Percentiles rank a stretch among this genome's conserved stretches.
Evolutionary conservation across 768 basidiomycete species (phyloP).

Genomic region (Gymnopilus dilepis): DNA sequence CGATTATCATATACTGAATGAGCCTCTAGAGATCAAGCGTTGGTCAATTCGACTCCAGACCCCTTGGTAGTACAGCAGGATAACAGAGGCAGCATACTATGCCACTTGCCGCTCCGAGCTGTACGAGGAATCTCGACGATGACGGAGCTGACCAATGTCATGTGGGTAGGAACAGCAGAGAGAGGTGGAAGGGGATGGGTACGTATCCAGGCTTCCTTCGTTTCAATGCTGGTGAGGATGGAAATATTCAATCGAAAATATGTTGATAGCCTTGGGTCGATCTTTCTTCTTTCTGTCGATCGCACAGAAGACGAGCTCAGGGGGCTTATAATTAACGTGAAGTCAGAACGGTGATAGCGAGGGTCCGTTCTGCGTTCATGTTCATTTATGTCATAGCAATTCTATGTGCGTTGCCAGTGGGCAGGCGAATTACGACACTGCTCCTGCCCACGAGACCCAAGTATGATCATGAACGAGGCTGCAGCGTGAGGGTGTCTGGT

Average conservation of each 20-base stretch:
- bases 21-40: too few relatives aligned
- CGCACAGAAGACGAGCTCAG: neutral
- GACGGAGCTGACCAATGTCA: neutral
- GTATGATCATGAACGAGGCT: conserved; percentile 5
- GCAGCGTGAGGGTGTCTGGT: neutral
- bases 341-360: neutral
- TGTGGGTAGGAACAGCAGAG: neutral
- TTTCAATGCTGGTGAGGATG: neutral
- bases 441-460: neutral
- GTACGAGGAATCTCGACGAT: neutral
- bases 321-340: neutral
- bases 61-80: too few relatives aligned
- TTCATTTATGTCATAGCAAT: too few relatives aligned
- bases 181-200: neutral
- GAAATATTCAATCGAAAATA: neutral
- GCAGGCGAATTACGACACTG: neutral
- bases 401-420: too few relatives aligned
- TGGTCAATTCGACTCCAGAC: too few relatives aligned
- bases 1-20: too few relatives aligned
- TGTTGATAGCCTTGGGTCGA: neutral
- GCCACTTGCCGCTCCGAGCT: neutral
- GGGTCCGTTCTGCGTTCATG: neutral
- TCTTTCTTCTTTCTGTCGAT: neutral
- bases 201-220: neutral
- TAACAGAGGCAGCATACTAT: too few relatives aligned